These are phyloP conservation scores for Saccharomyces eubayanus DNA, from an alignment of 805 yeast genomes.

Conservation along the genomic window DNA sequence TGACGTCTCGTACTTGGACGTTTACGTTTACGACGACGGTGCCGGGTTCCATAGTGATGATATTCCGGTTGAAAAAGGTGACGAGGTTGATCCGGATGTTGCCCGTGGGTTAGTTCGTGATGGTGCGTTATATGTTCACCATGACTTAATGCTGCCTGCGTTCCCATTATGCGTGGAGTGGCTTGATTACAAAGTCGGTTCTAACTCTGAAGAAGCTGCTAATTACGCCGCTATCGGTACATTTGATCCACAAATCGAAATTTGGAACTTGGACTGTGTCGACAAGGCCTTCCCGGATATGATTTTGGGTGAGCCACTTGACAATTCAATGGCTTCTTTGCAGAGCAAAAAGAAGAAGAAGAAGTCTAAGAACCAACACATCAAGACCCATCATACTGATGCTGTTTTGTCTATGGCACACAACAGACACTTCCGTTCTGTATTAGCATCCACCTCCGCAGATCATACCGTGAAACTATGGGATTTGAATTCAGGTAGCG, in stretches of 20 bases:
- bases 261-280: conserved; percentile 89
- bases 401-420: conserved; percentile 85
- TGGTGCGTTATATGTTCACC: conserved; percentile 80
- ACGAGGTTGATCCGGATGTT: conserved; percentile 60
- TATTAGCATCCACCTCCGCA: conserved; percentile 90
- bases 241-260: conserved; percentile 93
- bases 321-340: conserved; percentile 30
- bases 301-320: conserved; percentile 72
- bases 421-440: conserved; percentile 70
- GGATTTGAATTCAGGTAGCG: conserved; percentile 72
- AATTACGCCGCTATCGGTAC: conserved; percentile 96
- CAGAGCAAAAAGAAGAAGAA: conserved; percentile 44
- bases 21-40: conserved; percentile 89
- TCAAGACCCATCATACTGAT: conserved; percentile 78
- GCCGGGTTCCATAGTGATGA: conserved; percentile 71
- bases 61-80: conserved; percentile 56
- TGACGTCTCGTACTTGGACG: conserved; percentile 84
- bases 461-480: conserved; percentile 91
- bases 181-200: conserved; percentile 68
- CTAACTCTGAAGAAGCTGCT: conserved; percentile 47
- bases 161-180: conserved; percentile 96
- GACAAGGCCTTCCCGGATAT: conserved; percentile 94
- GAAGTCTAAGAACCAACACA: conserved; percentile 41
- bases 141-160: conserved; percentile 92
- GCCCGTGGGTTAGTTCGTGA: conserved; percentile 67